A percentile compares a stretch with the other conserved stretches of the same genome.
phyloP scores from a whole-genome alignment of 2,329 filamentous ascomycete genomes.

The Alternaria postmessia region DNA sequence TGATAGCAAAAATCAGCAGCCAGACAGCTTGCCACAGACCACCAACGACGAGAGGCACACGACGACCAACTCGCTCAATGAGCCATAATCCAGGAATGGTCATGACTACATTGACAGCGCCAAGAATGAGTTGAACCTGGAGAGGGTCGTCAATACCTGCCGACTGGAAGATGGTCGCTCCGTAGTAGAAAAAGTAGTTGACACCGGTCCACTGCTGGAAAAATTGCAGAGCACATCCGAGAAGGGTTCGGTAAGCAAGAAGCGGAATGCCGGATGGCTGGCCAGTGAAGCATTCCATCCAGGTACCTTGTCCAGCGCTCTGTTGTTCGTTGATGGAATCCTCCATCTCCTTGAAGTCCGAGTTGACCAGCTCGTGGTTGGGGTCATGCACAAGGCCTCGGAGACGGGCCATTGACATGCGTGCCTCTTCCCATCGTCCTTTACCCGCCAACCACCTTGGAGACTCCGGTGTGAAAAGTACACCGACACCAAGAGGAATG shows the following conservation, averaged over 20 bases:
- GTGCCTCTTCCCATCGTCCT: slow-evolving; percentile 59
- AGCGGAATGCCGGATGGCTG: slow-evolving; percentile 51
- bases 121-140: slow-evolving; percentile 47
- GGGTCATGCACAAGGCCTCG: slow-evolving; percentile 61
- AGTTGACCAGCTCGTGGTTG: slow-evolving; percentile 56
- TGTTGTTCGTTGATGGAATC: slow-evolving; percentile 39
- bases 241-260: slow-evolving; percentile 46
- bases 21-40: slow-evolving; percentile 73
- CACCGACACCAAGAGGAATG: slow-evolving; percentile 40
- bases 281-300: slow-evolving; percentile 44
- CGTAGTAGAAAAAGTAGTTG: slow-evolving; percentile 67
- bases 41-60: slow-evolving; percentile 71
- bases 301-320: slow-evolving; percentile 39
- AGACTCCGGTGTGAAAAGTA: slow-evolving; percentile 42
- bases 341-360: slow-evolving; percentile 59
- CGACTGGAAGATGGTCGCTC: slow-evolving; percentile 71
- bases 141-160: slow-evolving; percentile 73
- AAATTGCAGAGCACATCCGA: slow-evolving; percentile 42
- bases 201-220: slow-evolving; percentile 52
- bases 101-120: slow-evolving; percentile 71
- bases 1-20: slow-evolving; percentile 66
- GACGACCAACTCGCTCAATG: slow-evolving; percentile 73
- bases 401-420: slow-evolving; percentile 62
- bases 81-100: slow-evolving; percentile 74
- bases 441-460: slow-evolving; percentile 58